Conservation (phyloP, 1,284 basidiomycete species). For the Sporisorium scitamineum region DNA sequence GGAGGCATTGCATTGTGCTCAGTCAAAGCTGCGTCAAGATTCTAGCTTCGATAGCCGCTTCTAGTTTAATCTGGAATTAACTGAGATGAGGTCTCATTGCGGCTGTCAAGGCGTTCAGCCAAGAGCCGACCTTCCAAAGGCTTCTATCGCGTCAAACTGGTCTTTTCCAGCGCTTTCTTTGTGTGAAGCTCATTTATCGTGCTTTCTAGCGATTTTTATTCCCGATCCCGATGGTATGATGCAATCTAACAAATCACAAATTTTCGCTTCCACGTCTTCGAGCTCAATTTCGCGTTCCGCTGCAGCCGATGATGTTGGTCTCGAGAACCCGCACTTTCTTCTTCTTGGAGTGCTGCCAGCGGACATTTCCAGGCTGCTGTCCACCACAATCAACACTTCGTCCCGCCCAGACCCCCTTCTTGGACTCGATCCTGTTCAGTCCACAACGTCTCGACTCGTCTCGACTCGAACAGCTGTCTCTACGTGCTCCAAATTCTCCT, state of each 20-base stretch:
- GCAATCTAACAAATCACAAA: not conserved
- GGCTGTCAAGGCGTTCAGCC: not conserved
- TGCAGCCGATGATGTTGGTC: slow-evolving; percentile 4
- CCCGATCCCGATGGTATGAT: slow-evolving; percentile 2
- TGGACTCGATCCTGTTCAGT: not conserved
- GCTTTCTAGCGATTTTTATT: not conserved
- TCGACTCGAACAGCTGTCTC: not conserved
- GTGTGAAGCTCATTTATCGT: not conserved
- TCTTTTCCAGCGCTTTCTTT: slow-evolving; percentile 17
- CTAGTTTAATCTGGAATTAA: slow-evolving; percentile 10
- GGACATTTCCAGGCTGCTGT: not conserved
- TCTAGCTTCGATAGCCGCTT: slow-evolving; percentile 2
- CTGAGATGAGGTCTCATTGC: not conserved
- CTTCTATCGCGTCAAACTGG: slow-evolving; percentile 12
- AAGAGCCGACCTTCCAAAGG: slow-evolving; percentile 16
- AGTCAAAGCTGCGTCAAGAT: not conserved
- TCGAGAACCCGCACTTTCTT: not conserved
- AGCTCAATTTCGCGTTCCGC: slow-evolving; percentile 6
- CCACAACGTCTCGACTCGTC: not conserved
- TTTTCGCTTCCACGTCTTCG: slow-evolving; percentile 10
- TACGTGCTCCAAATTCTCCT: not conserved
- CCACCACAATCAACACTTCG: not conserved
- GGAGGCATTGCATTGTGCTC: not conserved
- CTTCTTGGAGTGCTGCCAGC: not conserved
- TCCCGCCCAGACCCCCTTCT: not conserved